Evolutionary conservation across 148 eudicot species (phyloP), one percentile per base, ranked within the genome.

Genomic region (Cornus suecica): DNA sequence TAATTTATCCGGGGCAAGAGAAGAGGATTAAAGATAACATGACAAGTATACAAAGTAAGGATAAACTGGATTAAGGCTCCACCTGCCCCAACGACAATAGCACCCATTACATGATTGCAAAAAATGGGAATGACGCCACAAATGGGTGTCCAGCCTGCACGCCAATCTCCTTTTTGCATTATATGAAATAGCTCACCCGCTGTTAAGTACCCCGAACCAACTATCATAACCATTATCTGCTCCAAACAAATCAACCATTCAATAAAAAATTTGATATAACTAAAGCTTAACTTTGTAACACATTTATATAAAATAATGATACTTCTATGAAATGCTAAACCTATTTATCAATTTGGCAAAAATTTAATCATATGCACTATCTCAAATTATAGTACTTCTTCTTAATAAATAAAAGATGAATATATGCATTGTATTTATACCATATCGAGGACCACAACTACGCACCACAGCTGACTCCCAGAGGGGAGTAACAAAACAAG

Each of bases 91-190:
- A 20, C 26, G 26, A 9, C 64, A 18, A 66, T 42, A 23, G 78
- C 70, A 27, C 30, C 51, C 1, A 18, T 7, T 8, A 75, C 65
- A 51, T 48, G 78, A 64, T 75, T 7, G 56, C 78, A 75, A 23
- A 42, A 75, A 2, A 20, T 18, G 22, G 30, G 64, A 16, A 65
- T 71, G 28, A 7, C 64, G 18, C 28, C 45, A 29, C 78, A 75
- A 24, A 65, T 65, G 70, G 78, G 65, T 26, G 23, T 24, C 71
- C 78, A 75, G 5, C 78, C 71, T 7, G 71, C 71, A 13, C 66
- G n/a, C 0, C 71, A 28, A 52, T 75, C 51, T 28, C 78, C 78
- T 30, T 75, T 66, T 48, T 65, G 28, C 10, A 70, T 70, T 3
- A 66, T 45, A 31, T 75, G 66, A 14, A 70, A 64, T 1, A 51